These are phyloP conservation scores for Ramularia collo-cygni DNA, from an alignment of 2,329 filamentous ascomycete species.

Conservation along the genomic window DNA sequence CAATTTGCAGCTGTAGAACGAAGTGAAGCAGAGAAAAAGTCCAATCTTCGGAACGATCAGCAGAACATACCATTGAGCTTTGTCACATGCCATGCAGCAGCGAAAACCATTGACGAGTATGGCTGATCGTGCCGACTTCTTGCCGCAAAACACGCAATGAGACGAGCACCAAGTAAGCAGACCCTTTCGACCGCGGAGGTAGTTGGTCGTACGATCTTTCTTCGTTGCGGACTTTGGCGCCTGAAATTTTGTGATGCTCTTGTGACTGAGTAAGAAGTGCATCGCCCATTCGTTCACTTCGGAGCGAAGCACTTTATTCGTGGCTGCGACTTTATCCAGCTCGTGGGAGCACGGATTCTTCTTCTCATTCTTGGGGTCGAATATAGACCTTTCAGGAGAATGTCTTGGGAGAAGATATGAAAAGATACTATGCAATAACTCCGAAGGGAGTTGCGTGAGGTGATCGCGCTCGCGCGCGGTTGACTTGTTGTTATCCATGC, in stretches of 20 bases:
- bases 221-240: slow-evolving; percentile 5
- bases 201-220: background rate
- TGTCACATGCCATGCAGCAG: slow-evolving; percentile 27
- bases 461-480: slow-evolving; percentile 9
- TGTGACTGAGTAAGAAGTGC: slow-evolving; percentile 22
- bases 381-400: slow-evolving; percentile 15
- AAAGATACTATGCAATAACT: slow-evolving; percentile 26
- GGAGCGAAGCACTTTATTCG: slow-evolving; percentile 17
- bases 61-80: slow-evolving; percentile 17
- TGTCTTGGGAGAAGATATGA: slow-evolving; percentile 24
- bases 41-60: too few relatives aligned
- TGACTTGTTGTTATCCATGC: background rate
- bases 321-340: slow-evolving; percentile 21
- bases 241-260: slow-evolving; percentile 19
- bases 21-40: too few relatives aligned
- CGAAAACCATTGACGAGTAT: slow-evolving; percentile 26
- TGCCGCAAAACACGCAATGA: slow-evolving; percentile 30
- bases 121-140: slow-evolving; percentile 17
- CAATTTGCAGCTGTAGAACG: too few relatives aligned
- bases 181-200: slow-evolving; percentile 5
- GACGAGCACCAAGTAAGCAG: slow-evolving; percentile 20
- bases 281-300: slow-evolving; percentile 25
- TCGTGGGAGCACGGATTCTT: slow-evolving; percentile 12
- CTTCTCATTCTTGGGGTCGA: background rate
- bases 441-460: slow-evolving; percentile 21